Conservation (phyloP, 2,329 filamentous ascomycete genomes). For the Colletotrichum gigasporum region DNA sequence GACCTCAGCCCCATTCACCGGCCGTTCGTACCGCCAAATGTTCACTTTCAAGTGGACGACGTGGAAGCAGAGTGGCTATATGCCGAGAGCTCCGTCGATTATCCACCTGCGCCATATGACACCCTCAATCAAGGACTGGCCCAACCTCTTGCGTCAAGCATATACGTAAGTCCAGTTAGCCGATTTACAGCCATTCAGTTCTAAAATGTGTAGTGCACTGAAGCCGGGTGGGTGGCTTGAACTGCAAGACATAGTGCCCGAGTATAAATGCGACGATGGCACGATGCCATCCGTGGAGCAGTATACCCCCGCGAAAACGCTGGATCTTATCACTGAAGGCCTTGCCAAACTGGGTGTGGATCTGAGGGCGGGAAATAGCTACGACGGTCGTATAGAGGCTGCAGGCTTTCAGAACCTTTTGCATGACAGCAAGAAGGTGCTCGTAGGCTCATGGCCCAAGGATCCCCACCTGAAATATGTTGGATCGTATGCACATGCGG, state of each 20-base stretch:
- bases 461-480: slow-evolving; percentile 51
- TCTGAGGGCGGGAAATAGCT: slow-evolving; percentile 38
- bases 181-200: too few relatives aligned
- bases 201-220: slow-evolving; percentile 29
- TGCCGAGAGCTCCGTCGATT: slow-evolving; percentile 35
- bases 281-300: slow-evolving; percentile 37
- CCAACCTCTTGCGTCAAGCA: slow-evolving; percentile 20
- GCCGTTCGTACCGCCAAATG: slow-evolving; percentile 71
- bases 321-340: slow-evolving; percentile 41
- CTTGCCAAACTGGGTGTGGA: slow-evolving; percentile 40
- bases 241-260: slow-evolving; percentile 17
- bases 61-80: slow-evolving; percentile 43
- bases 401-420: slow-evolving; percentile 34
- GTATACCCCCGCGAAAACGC: slow-evolving; percentile 40
- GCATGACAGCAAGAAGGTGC: slow-evolving; percentile 41
- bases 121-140: slow-evolving; percentile 42
- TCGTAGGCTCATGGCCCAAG: slow-evolving; percentile 48
- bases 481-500: slow-evolving; percentile 37
- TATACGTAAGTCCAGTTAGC: slow-evolving; percentile 27
- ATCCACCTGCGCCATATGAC: slow-evolving; percentile 39
- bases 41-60: slow-evolving; percentile 79
- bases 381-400: slow-evolving; percentile 40
- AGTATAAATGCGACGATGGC: slow-evolving; percentile 50
- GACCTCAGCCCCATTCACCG: slow-evolving; percentile 39
- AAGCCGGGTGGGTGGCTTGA: slow-evolving; percentile 20